Base-by-base conservation (phyloP, 345 rosid genomes). In the sweet orange (Citrus sinensis) region DNA sequence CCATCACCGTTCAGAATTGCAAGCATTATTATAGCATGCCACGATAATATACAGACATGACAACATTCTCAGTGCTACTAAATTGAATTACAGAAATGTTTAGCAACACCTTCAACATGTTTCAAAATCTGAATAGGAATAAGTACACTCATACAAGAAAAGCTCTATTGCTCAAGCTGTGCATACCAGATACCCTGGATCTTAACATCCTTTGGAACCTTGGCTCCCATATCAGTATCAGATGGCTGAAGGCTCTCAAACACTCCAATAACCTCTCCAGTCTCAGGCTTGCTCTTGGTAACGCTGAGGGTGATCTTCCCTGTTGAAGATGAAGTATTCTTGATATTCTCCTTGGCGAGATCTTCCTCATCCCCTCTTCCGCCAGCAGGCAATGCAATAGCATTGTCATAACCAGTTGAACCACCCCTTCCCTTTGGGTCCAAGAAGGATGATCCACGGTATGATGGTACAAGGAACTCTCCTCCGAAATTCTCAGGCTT, bases 221-320 rank as follows among this genome's bases (percentile, higher is more conserved):
- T 96, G 25, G 99, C 98, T 9, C 98, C 99, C 90, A 96, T 73
- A 81, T 96, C 98, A 77, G 98, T 96, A 76, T 96, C 98, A 56
- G 98, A 96, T n/a, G 99, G 99, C 90, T 95, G 98, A 71, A 92
- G 0, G 76, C 99, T 95, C 91, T 95, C 99, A 40, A 95, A 95
- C 82, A 93, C 99, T 8, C 99, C 97, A 13, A 95, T 93, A 46
- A 95, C 83, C 82, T 95, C 99, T 39, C 99, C 98, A 0, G 93
- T 93, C 81, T 93, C 97, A 0, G 99, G 98, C 83, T 89, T 95
- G 85, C 83, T 92, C 86, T 87, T 83, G 54, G 96, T 90, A 16
- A 93, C 98, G 74, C 94, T 90, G 35, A 95, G 65, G 19, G 93
- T 93, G 83, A 95, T 95, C 79, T 93, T 93, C 58, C 99, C 99